Evolutionary conservation across 306 rosid genomes (phyloP), one percentile per base, ranked within the genome.

Genomic region (Albizia julibrissin): DNA sequence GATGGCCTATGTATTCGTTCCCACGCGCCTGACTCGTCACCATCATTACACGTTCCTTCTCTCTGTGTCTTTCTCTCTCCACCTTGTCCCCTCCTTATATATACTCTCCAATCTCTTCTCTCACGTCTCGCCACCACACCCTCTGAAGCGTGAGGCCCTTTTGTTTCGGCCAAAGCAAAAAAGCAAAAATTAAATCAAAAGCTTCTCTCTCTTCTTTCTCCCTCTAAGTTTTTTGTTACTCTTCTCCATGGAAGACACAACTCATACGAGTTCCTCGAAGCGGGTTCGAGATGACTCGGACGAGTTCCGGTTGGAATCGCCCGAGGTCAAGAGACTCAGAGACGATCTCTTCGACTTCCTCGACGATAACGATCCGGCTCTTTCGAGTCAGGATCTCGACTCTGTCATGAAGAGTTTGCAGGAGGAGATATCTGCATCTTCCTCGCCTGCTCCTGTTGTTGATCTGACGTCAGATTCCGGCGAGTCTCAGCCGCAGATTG

Each of bases 1-100:
- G 89, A 89, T 71, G 87, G 87, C 76, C 88, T 37, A 85, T 69
- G 93, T 77, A 87, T 84, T 87, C 80, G 83, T 56, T 81, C 90
- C 92, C 92, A 94, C 97, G 94, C 97, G 97, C 97, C 92, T 82
- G 81, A 76, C 80, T 87, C 89, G 91, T 91, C 92, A 72, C 64
- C 89, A 85, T 92, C 93, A 89, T 88, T 81, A 58, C 68, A 71
- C 87, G 85, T 73, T 80, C 66, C 29, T 50, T 22, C 56, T 78
- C 80, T 62, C 13, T n/a, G 14, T 58, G 14, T 58, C 65, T 58
- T 22, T 58, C 29, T 58, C 65, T 58, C 65, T 58, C 65, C 3
- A 8, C 65, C 29, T 10, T 58, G 65, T 58, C 31, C 89, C 93
- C 91, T 81, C 75, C 77, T 88, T 92, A 92, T 90, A 89, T 87